These are phyloP conservation scores for Phaeoacremonium minimum DNA, from an alignment of 2,329 filamentous ascomycete species.

Conservation along the genomic window DNA sequence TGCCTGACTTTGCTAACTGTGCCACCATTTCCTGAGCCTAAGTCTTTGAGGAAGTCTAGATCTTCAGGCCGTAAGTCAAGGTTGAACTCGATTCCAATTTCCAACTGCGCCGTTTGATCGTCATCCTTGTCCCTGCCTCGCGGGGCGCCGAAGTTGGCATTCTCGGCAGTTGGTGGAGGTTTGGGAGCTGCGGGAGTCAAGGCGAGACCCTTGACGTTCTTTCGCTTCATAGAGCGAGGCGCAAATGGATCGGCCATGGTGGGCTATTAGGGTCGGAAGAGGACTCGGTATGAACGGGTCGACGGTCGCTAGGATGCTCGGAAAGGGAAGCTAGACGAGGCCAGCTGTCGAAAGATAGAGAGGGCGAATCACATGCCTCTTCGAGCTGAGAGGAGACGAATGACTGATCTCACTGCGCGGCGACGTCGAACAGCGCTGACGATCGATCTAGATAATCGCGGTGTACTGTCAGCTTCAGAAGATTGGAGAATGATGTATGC, in stretches of 20 bases:
- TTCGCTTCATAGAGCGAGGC: conserved; percentile 89
- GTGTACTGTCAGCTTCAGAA: too few relatives aligned
- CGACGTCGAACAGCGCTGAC: too few relatives aligned
- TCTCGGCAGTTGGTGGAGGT: conserved; percentile 66
- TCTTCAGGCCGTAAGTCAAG: conserved; percentile 89
- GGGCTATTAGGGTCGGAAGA: too few relatives aligned
- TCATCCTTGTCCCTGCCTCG: conserved; percentile 56
- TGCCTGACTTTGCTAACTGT: conserved; percentile 98
- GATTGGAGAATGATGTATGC: too few relatives aligned
- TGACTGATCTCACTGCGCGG: too few relatives aligned
- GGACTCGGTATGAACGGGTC: too few relatives aligned
- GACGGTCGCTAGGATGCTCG: too few relatives aligned
- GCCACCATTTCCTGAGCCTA: conserved; percentile 93
- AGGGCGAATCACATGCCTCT: too few relatives aligned
- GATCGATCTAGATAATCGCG: too few relatives aligned
- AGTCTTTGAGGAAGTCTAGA: conserved; percentile 86
- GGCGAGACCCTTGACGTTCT: conserved; percentile 96
- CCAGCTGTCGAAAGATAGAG: too few relatives aligned
- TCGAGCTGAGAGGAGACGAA: too few relatives aligned
- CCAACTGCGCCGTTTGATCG: conserved; percentile 64
- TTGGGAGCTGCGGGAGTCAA: conserved; percentile 76
- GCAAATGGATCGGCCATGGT: conserved; percentile 60
- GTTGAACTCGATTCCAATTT: conserved; percentile 97
- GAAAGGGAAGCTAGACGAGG: too few relatives aligned
- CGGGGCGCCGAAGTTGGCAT: conserved; percentile 53